These are phyloP conservation scores for Trichoderma sp. DNA, from an alignment of 2,329 filamentous ascomycete species.

Conservation along the genomic window DNA sequence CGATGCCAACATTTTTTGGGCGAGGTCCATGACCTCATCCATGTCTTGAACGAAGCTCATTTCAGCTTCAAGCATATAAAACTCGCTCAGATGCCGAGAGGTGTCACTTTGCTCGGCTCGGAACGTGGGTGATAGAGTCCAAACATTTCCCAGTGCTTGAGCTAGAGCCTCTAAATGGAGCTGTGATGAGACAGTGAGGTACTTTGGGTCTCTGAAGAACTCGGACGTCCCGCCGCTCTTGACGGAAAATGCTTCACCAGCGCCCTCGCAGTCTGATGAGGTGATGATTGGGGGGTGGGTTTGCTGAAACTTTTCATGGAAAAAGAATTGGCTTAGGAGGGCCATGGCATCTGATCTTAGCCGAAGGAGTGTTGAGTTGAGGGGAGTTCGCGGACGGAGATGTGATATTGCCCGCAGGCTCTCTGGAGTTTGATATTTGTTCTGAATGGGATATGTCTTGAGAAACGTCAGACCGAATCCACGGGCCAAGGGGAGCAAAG, in stretches of 20 bases:
- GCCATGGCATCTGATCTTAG: conserved; percentile 78
- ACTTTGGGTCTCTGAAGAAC: conserved; percentile 87
- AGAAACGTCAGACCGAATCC: conserved; percentile 23
- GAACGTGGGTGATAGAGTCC: conserved; percentile 92
- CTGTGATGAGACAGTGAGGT: conserved; percentile 92
- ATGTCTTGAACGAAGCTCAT: conserved; percentile 73
- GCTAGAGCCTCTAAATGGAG: conserved; percentile 90
- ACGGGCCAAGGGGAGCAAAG: background rate
- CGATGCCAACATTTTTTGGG: conserved; percentile 71
- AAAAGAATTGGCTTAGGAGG: conserved; percentile 72
- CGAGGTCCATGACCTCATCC: conserved; percentile 69
- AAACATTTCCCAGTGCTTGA: conserved; percentile 84
- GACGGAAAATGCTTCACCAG: conserved; percentile 86
- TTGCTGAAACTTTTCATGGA: conserved; percentile 67
- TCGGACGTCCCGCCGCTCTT: conserved; percentile 39
- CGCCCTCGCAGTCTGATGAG: conserved; percentile 95
- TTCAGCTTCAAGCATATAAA: conserved; percentile 98
- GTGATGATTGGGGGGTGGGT: conserved; percentile 93
- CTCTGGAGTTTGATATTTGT: conserved; percentile 89
- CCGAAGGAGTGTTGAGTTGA: conserved; percentile 76
- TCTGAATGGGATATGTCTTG: conserved; percentile 88
- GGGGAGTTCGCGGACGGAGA: conserved; percentile 74
- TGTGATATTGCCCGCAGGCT: conserved; percentile 87
- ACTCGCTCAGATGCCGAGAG: conserved; percentile 89
- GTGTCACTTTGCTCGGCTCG: conserved; percentile 92